Evolutionary conservation across 371 early-diverging fungal genomes (phyloP).

Genomic region (Blakeslea trispora): DNA sequence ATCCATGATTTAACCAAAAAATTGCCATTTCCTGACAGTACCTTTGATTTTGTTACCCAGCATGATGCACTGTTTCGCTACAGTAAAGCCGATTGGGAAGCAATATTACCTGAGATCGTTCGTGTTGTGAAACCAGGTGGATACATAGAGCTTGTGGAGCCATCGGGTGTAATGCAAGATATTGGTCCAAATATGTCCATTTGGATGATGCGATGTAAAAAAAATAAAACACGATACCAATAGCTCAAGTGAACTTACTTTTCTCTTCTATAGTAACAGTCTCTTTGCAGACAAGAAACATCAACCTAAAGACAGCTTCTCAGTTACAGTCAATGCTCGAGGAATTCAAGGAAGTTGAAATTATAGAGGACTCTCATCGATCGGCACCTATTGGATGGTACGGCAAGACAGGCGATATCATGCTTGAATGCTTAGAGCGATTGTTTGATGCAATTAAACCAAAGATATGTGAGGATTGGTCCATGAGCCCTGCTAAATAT

Average conservation of each 20-base stretch:
- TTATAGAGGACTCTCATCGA: constrained; percentile 32
- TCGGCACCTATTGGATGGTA: constrained; percentile 52
- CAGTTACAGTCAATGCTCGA: constrained; percentile 29
- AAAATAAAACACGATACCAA: no score
- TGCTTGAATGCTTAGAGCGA: constrained; percentile 35
- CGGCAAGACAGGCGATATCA: constrained; percentile 43
- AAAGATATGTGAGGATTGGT: constrained; percentile 50
- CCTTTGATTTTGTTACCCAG: constrained; percentile 35
- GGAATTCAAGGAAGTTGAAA: constrained; percentile 6
- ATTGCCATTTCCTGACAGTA: constrained; percentile 29
- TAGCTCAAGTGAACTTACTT: no score
- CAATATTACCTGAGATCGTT: constrained; percentile 22
- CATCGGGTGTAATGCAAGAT: constrained; percentile 32
- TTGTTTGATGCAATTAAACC: constrained; percentile 46
- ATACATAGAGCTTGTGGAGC: constrained; percentile 35
- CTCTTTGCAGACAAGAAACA: constrained; percentile 42
- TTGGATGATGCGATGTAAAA: constrained; percentile 50
- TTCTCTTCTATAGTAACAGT: constrained; percentile 31
- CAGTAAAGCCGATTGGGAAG: constrained; percentile 27
- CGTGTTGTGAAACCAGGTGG: constrained; percentile 30
- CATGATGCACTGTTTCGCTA: constrained; percentile 25
- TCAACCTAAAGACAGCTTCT: constrained; percentile 31
- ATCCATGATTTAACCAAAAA: constrained; percentile 31
- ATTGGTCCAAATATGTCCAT: constrained; percentile 49
- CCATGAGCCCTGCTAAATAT: constrained; percentile 39